These are phyloP conservation scores for Tylopilus felleus DNA, from an alignment of 768 basidiomycete species.

Conservation along the genomic window DNA sequence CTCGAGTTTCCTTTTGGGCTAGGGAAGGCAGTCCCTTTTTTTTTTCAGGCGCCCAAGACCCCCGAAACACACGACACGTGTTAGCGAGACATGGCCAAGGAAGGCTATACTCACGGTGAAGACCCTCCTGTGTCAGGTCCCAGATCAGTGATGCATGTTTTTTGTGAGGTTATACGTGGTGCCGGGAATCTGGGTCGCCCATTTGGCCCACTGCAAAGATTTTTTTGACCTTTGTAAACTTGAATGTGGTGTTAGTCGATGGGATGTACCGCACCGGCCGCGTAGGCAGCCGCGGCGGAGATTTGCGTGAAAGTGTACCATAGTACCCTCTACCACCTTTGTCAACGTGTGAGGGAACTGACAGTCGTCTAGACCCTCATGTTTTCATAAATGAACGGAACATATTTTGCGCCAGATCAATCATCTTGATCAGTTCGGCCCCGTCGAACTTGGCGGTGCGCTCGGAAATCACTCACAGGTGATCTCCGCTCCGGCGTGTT, in stretches of 20 bases:
- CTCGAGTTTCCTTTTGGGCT: slow-evolving; percentile 48
- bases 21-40: slow-evolving; percentile 18
- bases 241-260: slow-evolving; percentile 3
- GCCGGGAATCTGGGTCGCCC: slow-evolving; percentile 10
- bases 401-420: neutral
- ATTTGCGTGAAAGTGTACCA: slow-evolving; percentile 21
- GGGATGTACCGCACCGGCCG: slow-evolving; percentile 11
- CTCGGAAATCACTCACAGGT: neutral
- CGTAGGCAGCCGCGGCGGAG: slow-evolving; percentile 25
- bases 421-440: slow-evolving; percentile 19
- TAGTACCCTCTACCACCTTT: neutral
- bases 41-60: slow-evolving; percentile 28
- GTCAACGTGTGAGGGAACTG: too few species aligned
- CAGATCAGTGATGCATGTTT: slow-evolving; percentile 18
- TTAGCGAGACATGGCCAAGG: slow-evolving; percentile 25
- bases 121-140: slow-evolving; percentile 11
- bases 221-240: slow-evolving; percentile 10
- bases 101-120: slow-evolving; percentile 31
- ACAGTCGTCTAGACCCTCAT: slow-evolving; percentile 10
- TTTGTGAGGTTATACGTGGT: slow-evolving; percentile 22
- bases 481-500: slow-evolving; percentile 25
- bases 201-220: slow-evolving; percentile 12
- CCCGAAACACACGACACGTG: slow-evolving; percentile 28
- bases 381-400: slow-evolving; percentile 8
- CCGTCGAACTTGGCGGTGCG: slow-evolving; percentile 10